A percentile compares a stretch with the other conserved stretches of the same genome.
Evolutionary conservation across 2,329 filamentous ascomycete genomes (phyloP).

Genomic region (Penicillium sp.): DNA sequence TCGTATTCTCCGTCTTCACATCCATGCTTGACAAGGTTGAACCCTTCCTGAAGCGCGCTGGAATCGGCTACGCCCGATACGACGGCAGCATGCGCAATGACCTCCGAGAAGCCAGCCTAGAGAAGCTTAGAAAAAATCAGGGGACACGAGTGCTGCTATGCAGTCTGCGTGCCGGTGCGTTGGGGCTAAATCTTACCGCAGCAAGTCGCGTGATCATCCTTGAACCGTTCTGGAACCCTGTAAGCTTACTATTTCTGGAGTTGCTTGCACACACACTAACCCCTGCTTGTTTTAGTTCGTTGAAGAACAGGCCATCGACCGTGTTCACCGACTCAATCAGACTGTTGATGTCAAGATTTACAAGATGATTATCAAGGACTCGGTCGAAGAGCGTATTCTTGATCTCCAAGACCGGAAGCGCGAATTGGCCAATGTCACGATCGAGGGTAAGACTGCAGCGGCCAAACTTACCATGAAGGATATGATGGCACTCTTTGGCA

Average conservation of each 20-base stretch:
- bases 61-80: constrained; percentile 83
- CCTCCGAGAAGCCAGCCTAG: constrained; percentile 82
- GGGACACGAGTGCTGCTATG: constrained; percentile 84
- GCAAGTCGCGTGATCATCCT: constrained; percentile 92
- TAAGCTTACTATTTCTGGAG: constrained; percentile 49
- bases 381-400: constrained; percentile 93
- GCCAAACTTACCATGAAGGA: constrained; percentile 91
- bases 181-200: constrained; percentile 93
- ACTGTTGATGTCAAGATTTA: constrained; percentile 94
- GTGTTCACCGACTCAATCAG: constrained; percentile 97
- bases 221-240: constrained; percentile 98
- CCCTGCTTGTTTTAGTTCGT: constrained; percentile 69
- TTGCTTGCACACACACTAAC: constrained; percentile 22
- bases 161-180: constrained; percentile 88
- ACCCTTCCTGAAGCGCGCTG: constrained; percentile 78
- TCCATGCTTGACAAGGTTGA: constrained; percentile 97
- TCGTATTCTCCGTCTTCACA: constrained; percentile 98
- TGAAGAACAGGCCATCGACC: constrained; percentile 98
- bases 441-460: constrained; percentile 76
- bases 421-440: constrained; percentile 85
- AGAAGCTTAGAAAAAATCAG: constrained; percentile 74
- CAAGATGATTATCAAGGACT: constrained; percentile 84
- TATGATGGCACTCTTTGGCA: constrained; percentile 86
- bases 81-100: constrained; percentile 96
- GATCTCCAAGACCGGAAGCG: constrained; percentile 93